Percentiles rank a stretch among this genome's conserved stretches.
phyloP scores from a whole-genome alignment of 495 filamentous ascomycete genomes.

The Aspergillus sparsus region DNA sequence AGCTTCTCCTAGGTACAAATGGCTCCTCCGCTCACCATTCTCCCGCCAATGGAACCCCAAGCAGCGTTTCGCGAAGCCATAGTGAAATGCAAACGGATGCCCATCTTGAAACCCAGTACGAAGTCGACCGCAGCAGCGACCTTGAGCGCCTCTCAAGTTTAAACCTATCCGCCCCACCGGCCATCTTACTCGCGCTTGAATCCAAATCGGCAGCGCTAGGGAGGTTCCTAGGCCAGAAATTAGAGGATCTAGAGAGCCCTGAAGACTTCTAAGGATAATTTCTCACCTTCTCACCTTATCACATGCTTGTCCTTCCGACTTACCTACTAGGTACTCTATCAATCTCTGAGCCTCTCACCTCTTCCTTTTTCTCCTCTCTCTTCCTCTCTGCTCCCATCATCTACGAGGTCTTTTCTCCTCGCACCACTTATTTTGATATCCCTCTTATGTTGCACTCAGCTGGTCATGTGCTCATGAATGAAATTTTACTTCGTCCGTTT shows the following conservation, averaged over 20 bases:
- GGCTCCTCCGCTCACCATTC: constrained; percentile 16
- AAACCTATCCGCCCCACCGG: constrained; percentile 45
- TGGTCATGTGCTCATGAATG: too few relatives aligned
- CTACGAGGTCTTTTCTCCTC: too few relatives aligned
- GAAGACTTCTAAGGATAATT: constrained; percentile 42
- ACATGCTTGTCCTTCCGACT: neutral
- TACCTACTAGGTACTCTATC: neutral
- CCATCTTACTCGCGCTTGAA: constrained; percentile 46
- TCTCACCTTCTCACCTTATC: constrained; percentile 7
- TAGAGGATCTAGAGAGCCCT: constrained; percentile 47
- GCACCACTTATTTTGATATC: too few relatives aligned
- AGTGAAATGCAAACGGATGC: constrained; percentile 27
- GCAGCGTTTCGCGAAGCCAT: constrained; percentile 14
- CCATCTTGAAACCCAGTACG: constrained; percentile 39
- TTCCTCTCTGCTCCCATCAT: too few relatives aligned
- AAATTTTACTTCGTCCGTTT: too few relatives aligned
- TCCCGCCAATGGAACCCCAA: constrained; percentile 20
- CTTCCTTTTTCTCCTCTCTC: too few relatives aligned
- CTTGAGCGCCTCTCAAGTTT: constrained; percentile 44
- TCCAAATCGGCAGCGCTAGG: constrained; percentile 50
- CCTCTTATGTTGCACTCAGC: too few relatives aligned
- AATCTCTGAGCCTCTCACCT: neutral
- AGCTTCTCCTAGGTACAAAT: neutral
- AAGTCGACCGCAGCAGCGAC: constrained; percentile 46
- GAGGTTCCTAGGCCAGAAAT: constrained; percentile 44